A percentile compares a stretch with the other conserved stretches of the same genome.
Evolutionary conservation across 1,284 basidiomycete genomes (phyloP).

Genomic region (Vanrija humicola): DNA sequence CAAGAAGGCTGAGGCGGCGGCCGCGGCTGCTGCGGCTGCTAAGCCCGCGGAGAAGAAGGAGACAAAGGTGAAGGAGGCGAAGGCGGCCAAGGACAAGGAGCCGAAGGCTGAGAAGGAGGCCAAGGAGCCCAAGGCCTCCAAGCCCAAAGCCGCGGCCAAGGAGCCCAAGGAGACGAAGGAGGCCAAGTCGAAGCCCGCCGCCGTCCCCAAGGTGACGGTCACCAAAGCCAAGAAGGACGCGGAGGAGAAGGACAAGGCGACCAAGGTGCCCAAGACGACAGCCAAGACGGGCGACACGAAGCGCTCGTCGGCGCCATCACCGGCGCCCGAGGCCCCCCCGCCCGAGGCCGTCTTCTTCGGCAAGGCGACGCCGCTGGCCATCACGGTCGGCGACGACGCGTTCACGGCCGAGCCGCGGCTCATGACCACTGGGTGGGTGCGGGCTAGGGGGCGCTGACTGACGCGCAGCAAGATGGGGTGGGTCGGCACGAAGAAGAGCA

Average conservation of each 20-base stretch:
- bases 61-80: slow-evolving; percentile 1
- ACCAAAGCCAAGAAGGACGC: background rate
- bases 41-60: background rate
- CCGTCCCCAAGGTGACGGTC: slow-evolving; percentile 2
- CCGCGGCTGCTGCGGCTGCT: background rate
- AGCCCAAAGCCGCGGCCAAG: background rate
- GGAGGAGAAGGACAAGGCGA: background rate
- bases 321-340: no score
- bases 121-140: background rate
- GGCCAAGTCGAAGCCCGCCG: background rate
- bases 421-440: slow-evolving; percentile 13
- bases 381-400: slow-evolving; percentile 6
- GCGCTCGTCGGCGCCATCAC: no score
- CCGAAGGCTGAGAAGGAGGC: background rate
- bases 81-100: background rate
- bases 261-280: background rate
- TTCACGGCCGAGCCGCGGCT: slow-evolving; percentile 8
- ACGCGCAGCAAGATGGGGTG: slow-evolving; percentile 20
- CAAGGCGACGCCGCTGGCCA: background rate
- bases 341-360: background rate
- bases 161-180: background rate
- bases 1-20: background rate
- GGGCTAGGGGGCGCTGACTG: background rate
- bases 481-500: slow-evolving; percentile 12
- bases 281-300: no score